Base-by-base conservation (phyloP, 345 rosid species). In the Aquilaria yunnanensis region DNA sequence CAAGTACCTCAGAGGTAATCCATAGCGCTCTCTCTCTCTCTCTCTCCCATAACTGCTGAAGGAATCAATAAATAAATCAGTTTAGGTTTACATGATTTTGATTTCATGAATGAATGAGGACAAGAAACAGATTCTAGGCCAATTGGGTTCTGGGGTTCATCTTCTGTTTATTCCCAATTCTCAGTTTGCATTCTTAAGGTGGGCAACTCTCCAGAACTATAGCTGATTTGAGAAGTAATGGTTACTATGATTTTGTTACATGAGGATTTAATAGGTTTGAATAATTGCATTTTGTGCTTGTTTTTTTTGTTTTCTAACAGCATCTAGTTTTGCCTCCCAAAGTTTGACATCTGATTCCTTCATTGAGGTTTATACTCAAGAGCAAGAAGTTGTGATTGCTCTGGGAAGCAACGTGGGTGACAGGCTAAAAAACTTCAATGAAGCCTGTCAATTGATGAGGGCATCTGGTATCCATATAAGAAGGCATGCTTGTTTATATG, bases 331-430 rank as follows among this genome's bases (percentile, higher is more conserved):
- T 14, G 64, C 74, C 49, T 66, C 74, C 63, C 74, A 74, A 57
- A 68, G 68, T 70, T 77, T 88, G 16, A 70, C 77, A 10, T 47
- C 67, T 0, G 68, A 80, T 67, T 16, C 56, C 31, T 51, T 48
- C 0, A 66, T 90, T 2, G 78, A 88, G 78, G 80, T 88, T 70
- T 76, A 81, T 58, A 80, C 92, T 46, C 75, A 70, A 1, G 87
- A 86, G 78, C 81, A 93, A 67, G 96, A 93, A 70, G 86, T 93
- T 4, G 84, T 83, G 68, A 93, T 90, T 69, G 98, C 98, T 65
- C 32, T 93, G 16, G 98, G 98, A 70, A 84, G 98, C 73, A 90
- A 93, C 75, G 81, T 93, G 32, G 94, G 97, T 41, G 77, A 90
- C 68, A 72, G 98, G 60, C 67, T 90, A 74, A 57, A 57, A 55